Conservation (phyloP, 371 early-diverging fungal species). For the Apophysomyces trapeziformis region DNA sequence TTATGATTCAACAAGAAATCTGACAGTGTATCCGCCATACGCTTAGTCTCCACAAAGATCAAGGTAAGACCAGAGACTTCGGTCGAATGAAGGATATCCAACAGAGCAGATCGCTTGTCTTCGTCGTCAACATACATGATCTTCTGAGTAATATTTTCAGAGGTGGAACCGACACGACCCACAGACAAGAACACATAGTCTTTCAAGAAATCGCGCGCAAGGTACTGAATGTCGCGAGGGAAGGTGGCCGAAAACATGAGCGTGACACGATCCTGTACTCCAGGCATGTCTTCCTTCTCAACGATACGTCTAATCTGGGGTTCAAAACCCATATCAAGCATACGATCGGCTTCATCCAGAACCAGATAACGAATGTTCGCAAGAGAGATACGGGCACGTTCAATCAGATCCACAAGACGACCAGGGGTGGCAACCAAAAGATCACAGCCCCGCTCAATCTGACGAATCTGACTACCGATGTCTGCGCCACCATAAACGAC, state of each 20-base stretch:
- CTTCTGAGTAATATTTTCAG: conserved; percentile 55
- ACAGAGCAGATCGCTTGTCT: conserved; percentile 52
- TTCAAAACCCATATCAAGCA: conserved; percentile 99
- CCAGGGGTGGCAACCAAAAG: conserved; percentile 98
- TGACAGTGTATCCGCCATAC: conserved; percentile 66
- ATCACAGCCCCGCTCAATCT: conserved; percentile 88
- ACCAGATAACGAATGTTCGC: conserved; percentile 87
- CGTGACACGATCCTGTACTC: conserved; percentile 88
- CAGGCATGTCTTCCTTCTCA: conserved; percentile 70
- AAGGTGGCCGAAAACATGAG: conserved; percentile 99
- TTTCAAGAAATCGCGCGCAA: conserved; percentile 91
- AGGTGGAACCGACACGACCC: conserved; percentile 61
- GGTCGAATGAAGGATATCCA: conserved; percentile 33
- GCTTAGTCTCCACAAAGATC: conserved; percentile 88
- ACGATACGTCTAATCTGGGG: conserved; percentile 92
- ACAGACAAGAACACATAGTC: conserved; percentile 50
- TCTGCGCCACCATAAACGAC: conserved; percentile 95
- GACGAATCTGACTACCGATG: conserved; percentile 79
- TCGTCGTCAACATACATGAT: conserved; percentile 78
- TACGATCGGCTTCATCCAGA: conserved; percentile 97
- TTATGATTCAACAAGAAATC: conserved; percentile 38
- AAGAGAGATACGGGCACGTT: conserved; percentile 78
- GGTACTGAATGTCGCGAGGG: conserved; percentile 89
- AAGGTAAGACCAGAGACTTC: conserved; percentile 66
- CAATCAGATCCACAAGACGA: conserved; percentile 93